Base-by-base conservation (phyloP, 305 asterid species). In the Fraxinus latifolia region DNA sequence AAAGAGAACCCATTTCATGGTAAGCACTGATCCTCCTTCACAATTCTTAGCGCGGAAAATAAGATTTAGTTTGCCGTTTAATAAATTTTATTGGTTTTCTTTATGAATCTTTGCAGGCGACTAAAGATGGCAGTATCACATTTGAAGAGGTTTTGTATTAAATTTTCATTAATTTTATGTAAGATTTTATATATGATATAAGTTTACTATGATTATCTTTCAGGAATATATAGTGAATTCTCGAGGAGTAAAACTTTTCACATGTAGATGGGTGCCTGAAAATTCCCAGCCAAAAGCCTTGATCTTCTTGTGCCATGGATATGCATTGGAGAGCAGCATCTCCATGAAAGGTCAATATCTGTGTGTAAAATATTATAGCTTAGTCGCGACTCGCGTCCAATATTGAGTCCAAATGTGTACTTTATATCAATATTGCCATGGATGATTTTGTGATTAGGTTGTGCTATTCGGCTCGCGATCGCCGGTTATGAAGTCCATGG, bases 271-370 rank as follows among this genome's bases (percentile, higher is more conserved):
- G 99, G 21, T 79, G 21, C 97, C 95, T 23, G 86, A 32, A 23
- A 29, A 87, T 3, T 39, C 17, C 31, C 93, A 92, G 17, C 90
- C 99, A 0, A 93, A 91, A 77, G 98, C 97, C 79, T 74, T 95
- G 85, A 65, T 95, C 44, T 95, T 93, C 81, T 79, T 95, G 65
- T 95, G 99, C 91, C 98, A 92, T 88, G 99, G 99, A 32, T 95
- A 95, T 82, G 99, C 86, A 89, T 91, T 92, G 98, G 98, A 95
- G 79, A 93, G 97, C 85, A 91, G 98, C 87, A 85, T 92, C 80
- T 91, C 99, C 60, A 91, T 93, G 98, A 92, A 78, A 90, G 97
- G 97, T 94, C 53, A 9, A 12, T 7, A 15, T 33, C 23, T 67
- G 23, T 9, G 0, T 29, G 0, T 34, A 34, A 34, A 34, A 5